Conservation (phyloP, 2,329 filamentous ascomycete species). For the Ophiostoma tasmaniense region DNA sequence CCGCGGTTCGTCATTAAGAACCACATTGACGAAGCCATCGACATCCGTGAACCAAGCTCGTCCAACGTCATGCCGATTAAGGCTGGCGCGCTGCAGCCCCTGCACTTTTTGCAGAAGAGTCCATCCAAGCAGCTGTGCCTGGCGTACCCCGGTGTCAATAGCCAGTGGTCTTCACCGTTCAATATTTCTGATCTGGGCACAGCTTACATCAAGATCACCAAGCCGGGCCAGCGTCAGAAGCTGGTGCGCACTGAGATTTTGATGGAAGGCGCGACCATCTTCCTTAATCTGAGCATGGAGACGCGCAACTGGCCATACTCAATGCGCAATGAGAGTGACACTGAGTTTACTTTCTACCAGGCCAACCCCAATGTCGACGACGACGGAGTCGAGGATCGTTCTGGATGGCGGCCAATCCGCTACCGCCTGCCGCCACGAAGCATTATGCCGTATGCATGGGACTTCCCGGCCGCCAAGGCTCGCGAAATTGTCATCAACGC, state of each 20-base stretch:
- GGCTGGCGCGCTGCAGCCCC: constrained; percentile 68
- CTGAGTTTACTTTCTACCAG: constrained; percentile 94
- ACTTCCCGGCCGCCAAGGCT: constrained; percentile 94
- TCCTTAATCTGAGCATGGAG: constrained; percentile 82
- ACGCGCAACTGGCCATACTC: constrained; percentile 97
- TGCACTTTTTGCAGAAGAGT: constrained; percentile 82
- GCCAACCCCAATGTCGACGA: constrained; percentile 88
- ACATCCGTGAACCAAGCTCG: constrained; percentile 85
- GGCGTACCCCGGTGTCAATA: constrained; percentile 88
- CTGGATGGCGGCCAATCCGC: constrained; percentile 83
- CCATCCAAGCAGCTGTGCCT: constrained; percentile 82
- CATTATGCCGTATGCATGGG: constrained; percentile 99
- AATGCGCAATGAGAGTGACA: constrained; percentile 96
- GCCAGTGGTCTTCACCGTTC: constrained; percentile 96
- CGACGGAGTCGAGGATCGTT: constrained; percentile 73
- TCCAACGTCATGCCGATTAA: constrained; percentile 74
- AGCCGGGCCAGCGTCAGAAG: constrained; percentile 78
- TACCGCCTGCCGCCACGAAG: constrained; percentile 88
- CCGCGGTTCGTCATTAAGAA: constrained; percentile 93
- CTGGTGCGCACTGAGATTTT: constrained; percentile 82
- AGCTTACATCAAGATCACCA: constrained; percentile 87
- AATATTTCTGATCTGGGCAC: constrained; percentile 93
- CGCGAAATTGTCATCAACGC: constrained; percentile 82
- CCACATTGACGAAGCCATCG: constrained; percentile 78
- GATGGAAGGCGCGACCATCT: constrained; percentile 88